These are phyloP conservation scores for Fusarium cyanostomum DNA, from an alignment of 2,329 filamentous ascomycete species.

Conservation along the genomic window DNA sequence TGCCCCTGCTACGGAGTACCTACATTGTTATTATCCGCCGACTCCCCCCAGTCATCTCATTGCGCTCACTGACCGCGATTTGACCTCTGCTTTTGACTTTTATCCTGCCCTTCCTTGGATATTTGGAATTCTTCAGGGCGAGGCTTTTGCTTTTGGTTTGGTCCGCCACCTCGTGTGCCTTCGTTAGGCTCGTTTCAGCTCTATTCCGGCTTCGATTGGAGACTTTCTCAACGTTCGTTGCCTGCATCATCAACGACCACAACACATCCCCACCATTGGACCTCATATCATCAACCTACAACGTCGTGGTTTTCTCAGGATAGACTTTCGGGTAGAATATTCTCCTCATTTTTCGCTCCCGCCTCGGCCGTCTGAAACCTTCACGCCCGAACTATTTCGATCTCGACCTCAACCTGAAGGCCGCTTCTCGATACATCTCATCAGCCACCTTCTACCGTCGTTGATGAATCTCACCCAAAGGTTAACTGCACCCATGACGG, in stretches of 20 bases:
- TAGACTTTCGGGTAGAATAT: constrained; percentile 2
- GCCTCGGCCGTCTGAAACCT: constrained; percentile 11
- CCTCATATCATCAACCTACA: not conserved
- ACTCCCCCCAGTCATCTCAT: not conserved
- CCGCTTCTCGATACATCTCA: constrained; percentile 1
- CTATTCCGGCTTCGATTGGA: not conserved
- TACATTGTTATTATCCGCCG: not conserved
- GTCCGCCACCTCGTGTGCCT: not conserved
- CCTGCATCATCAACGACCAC: constrained; percentile 6
- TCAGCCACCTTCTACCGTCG: not conserved
- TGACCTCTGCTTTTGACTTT: not conserved
- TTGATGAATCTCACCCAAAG: not conserved
- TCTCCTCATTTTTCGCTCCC: constrained; percentile 15
- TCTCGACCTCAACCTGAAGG: constrained; percentile 2
- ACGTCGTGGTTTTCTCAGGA: not conserved
- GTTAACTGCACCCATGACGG: not conserved
- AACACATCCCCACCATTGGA: not conserved
- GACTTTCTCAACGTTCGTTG: not conserved
- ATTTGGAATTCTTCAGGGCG: constrained; percentile 4
- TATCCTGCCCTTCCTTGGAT: not conserved
- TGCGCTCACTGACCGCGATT: not conserved
- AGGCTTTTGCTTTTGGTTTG: not conserved
- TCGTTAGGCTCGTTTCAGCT: constrained; percentile 7
- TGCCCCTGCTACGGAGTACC: not conserved
- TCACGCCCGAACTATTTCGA: constrained; percentile 4